Conservation (phyloP, 1,284 basidiomycete genomes). For the Cutaneotrichosporon mucoides region DNA sequence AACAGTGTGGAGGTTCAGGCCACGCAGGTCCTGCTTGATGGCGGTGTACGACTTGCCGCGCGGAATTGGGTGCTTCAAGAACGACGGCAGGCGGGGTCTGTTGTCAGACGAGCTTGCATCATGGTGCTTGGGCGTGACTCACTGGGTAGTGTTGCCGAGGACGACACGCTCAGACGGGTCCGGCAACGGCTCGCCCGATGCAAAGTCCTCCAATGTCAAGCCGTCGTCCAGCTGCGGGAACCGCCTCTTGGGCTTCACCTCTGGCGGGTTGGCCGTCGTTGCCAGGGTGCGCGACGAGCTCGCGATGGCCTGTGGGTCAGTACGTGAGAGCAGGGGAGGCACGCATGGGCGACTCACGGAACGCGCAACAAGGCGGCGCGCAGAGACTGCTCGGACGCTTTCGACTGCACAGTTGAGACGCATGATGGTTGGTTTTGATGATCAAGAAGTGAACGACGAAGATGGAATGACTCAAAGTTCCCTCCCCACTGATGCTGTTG, state of each 20-base stretch:
- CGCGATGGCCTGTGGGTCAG: conserved; percentile 9
- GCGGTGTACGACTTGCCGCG: conserved; percentile 81
- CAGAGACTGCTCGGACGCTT: conserved; percentile 2
- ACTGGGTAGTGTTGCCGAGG: conserved; percentile 75
- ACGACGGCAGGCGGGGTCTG: conserved; percentile 83
- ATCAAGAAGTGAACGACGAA: not conserved
- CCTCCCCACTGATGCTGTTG: not conserved
- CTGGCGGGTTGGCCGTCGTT: conserved; percentile 24
- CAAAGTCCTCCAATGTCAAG: conserved; percentile 79
- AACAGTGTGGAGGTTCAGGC: conserved; percentile 87
- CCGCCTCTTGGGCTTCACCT: conserved; percentile 18
- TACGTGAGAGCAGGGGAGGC: not conserved
- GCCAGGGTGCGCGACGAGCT: conserved; percentile 26
- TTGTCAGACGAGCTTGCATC: conserved; percentile 5
- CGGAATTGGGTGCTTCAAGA: conserved; percentile 90
- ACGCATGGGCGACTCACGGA: conserved; percentile 4
- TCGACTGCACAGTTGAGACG: conserved; percentile 7
- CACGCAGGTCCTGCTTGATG: conserved; percentile 93
- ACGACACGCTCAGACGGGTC: conserved; percentile 58
- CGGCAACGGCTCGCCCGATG: conserved; percentile 57
- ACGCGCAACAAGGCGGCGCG: conserved; percentile 4
- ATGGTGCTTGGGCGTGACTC: conserved; percentile 31
- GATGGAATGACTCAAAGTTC: not conserved
- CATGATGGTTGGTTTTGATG: conserved; percentile 4
- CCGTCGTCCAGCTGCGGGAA: conserved; percentile 60